Evolutionary conservation across 139 green algal genomes (phyloP).

Genomic region (Tetradesmus obliquus): DNA sequence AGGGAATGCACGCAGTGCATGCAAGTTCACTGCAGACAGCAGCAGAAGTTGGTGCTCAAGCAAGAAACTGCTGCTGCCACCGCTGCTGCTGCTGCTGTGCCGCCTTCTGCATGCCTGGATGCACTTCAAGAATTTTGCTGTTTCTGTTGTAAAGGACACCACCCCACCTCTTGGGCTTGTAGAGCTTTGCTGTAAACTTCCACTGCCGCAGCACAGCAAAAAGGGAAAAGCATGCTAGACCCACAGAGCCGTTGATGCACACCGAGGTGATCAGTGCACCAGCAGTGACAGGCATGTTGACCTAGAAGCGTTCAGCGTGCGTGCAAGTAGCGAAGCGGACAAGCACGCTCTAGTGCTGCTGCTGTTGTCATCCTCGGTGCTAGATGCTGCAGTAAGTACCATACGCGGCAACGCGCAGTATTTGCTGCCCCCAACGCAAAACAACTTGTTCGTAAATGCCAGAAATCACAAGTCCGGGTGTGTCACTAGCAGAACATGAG

Average conservation of each 20-base stretch:
- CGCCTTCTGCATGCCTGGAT: not conserved
- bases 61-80: not conserved
- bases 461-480: not conserved
- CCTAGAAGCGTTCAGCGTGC: not conserved
- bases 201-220: slow-evolving; percentile 36
- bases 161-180: slow-evolving; percentile 35
- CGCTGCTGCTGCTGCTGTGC: not conserved
- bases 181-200: slow-evolving; percentile 33
- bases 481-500: too few relatives aligned
- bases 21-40: not conserved
- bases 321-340: not conserved
- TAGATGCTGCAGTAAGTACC: not conserved
- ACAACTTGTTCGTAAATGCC: not conserved
- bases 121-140: too few relatives aligned
- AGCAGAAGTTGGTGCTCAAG: not conserved
- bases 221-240: slow-evolving; percentile 34
- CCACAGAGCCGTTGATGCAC: slow-evolving; percentile 33
- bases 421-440: too few relatives aligned
- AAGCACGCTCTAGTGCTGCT: not conserved
- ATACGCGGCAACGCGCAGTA: not conserved
- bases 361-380: not conserved
- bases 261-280: slow-evolving; percentile 32
- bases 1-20: not conserved
- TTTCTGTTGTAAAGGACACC: not conserved
- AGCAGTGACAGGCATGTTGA: slow-evolving; percentile 33